These are phyloP conservation scores for Onygenales sp. DNA, from an alignment of 2,329 filamentous ascomycete species.

Conservation along the genomic window DNA sequence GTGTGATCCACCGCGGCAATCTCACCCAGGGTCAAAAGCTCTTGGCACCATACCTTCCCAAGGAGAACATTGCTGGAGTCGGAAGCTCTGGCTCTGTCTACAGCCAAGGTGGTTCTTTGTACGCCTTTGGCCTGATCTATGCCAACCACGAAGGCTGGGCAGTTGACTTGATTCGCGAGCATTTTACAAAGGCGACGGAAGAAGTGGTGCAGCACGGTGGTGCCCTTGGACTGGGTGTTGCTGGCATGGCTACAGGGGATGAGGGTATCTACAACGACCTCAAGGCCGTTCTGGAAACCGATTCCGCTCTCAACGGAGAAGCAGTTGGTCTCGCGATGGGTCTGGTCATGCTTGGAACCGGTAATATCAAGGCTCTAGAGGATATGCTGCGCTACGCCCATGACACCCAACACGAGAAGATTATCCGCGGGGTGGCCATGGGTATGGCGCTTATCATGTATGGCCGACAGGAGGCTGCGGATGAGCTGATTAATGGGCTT, in stretches of 20 bases:
- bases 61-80: constrained; percentile 50
- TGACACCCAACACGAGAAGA: constrained; percentile 98
- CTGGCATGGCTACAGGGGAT: constrained; percentile 92
- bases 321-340: constrained; percentile 94
- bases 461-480: constrained; percentile 84
- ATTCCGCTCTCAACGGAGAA: constrained; percentile 94
- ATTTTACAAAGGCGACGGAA: constrained; percentile 40
- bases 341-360: constrained; percentile 96
- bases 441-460: constrained; percentile 99
- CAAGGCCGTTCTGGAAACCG: constrained; percentile 77
- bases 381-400: constrained; percentile 98
- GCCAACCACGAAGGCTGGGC: constrained; percentile 94
- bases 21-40: constrained; percentile 87
- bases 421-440: constrained; percentile 86
- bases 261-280: constrained; percentile 86
- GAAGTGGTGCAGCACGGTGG: constrained; percentile 97
- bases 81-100: constrained; percentile 79
- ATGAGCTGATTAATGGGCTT: constrained; percentile 87
- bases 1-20: constrained; percentile 94
- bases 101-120: constrained; percentile 91
- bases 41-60: constrained; percentile 86
- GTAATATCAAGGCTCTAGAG: constrained; percentile 83
- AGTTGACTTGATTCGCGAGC: constrained; percentile 37
- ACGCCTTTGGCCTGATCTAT: constrained; percentile 91
- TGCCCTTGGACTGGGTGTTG: constrained; percentile 87